Evolutionary conservation across 306 rosid species (phyloP).

Genomic region (Astragalus membranaceus): DNA sequence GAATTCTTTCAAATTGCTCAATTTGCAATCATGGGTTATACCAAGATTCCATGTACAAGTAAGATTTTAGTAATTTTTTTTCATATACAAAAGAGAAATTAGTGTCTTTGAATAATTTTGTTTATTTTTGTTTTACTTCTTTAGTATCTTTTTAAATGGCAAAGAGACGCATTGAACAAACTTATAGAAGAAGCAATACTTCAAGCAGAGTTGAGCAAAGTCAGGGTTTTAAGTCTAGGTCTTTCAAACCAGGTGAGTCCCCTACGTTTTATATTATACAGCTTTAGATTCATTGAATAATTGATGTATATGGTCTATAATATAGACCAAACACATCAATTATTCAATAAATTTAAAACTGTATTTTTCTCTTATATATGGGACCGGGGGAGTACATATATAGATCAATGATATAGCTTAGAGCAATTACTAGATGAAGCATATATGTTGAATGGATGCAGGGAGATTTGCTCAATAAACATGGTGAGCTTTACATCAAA

Average conservation of each 20-base stretch:
- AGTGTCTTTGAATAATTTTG: background rate
- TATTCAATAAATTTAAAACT: too few species aligned
- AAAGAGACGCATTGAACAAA: conserved; percentile 24
- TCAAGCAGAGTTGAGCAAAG: conserved; percentile 33
- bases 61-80: background rate
- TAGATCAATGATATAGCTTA: too few species aligned
- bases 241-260: conserved; percentile 41
- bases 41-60: conserved; percentile 66
- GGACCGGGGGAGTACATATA: too few species aligned
- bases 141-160: conserved; percentile 36
- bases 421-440: too few species aligned
- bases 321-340: too few species aligned
- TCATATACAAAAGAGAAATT: background rate
- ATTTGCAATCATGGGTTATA: conserved; percentile 58
- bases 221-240: conserved; percentile 39
- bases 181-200: conserved; percentile 38
- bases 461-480: conserved; percentile 54
- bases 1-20: conserved; percentile 39
- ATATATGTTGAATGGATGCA: conserved; percentile 13
- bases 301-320: too few species aligned
- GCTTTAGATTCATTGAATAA: too few species aligned
- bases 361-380: too few species aligned
- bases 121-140: background rate
- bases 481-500: conserved; percentile 49
- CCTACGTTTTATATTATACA: background rate